Percentiles rank a stretch among this genome's conserved stretches.
Conservation (phyloP, 1,284 basidiomycete species). For the Cerioporus squamosus region DNA sequence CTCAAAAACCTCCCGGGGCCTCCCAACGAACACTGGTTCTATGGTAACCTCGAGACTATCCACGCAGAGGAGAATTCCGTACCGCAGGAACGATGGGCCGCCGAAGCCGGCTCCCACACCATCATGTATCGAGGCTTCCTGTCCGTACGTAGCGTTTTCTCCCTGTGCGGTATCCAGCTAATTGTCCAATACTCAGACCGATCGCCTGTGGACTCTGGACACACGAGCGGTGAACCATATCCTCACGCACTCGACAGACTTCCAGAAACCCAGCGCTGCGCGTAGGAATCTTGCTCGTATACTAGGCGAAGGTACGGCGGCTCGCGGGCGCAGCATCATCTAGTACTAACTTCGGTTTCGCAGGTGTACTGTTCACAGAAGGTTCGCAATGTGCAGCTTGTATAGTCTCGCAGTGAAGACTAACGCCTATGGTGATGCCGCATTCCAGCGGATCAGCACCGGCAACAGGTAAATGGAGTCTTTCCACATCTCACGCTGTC, state of each 20-base stretch:
- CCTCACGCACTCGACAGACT: constrained; percentile 38
- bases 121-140: constrained; percentile 51
- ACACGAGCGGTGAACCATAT: constrained; percentile 42
- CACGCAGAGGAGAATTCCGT: constrained; percentile 42
- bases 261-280: constrained; percentile 35
- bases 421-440: too few species aligned
- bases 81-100: constrained; percentile 57
- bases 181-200: constrained; percentile 32
- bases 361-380: constrained; percentile 18
- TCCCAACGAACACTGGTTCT: constrained; percentile 50
- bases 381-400: background rate
- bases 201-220: constrained; percentile 44
- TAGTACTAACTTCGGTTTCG: background rate
- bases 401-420: background rate
- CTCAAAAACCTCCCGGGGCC: constrained; percentile 56
- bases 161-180: background rate
- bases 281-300: constrained; percentile 29
- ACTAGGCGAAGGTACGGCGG: constrained; percentile 34
- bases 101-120: constrained; percentile 52
- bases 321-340: background rate
- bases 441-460: constrained; percentile 11
- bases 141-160: constrained; percentile 41
- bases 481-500: too few species aligned
- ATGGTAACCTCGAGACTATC: constrained; percentile 55
- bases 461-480: constrained; percentile 16